These are phyloP conservation scores for Blumeriella jaapii DNA, from an alignment of 2,329 filamentous ascomycete species.

Conservation along the genomic window DNA sequence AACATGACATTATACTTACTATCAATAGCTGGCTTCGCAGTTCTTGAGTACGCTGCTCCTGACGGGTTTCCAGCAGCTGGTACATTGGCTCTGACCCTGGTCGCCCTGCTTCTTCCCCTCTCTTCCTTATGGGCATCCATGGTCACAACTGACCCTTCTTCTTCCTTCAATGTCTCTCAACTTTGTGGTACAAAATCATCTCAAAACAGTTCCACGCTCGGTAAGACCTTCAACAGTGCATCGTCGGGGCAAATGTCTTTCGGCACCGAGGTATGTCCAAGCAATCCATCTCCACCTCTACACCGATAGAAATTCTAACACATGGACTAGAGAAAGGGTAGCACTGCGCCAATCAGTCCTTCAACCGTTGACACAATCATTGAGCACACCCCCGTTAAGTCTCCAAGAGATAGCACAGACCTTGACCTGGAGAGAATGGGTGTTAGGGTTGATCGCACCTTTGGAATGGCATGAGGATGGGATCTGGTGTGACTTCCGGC, in stretches of 20 bases:
- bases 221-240: constrained; percentile 7
- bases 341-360: constrained; percentile 8
- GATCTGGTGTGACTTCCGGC: too few relatives aligned
- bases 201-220: constrained; percentile 4
- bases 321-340: constrained; percentile 13
- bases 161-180: constrained; percentile 14
- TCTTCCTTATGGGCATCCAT: constrained; percentile 53
- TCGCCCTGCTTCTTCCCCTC: constrained; percentile 52
- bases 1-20: constrained; percentile 7
- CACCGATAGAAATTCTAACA: too few relatives aligned
- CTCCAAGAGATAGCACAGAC: constrained; percentile 21
- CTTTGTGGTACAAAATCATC: constrained; percentile 4
- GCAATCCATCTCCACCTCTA: too few relatives aligned
- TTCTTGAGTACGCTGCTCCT: constrained; percentile 38
- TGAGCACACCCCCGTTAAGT: not conserved
- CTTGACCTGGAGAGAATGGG: constrained; percentile 22
- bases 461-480: too few relatives aligned
- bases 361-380: constrained; percentile 10
- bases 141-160: constrained; percentile 14
- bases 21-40: constrained; percentile 44
- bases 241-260: constrained; percentile 8
- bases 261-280: too few relatives aligned
- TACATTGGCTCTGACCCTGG: constrained; percentile 43
- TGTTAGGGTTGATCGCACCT: constrained; percentile 19
- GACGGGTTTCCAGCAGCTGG: constrained; percentile 39